Evolutionary conservation across 768 basidiomycete species (phyloP), one percentile per base, ranked within the genome.

Genomic region (Flagelloscypha sp.): DNA sequence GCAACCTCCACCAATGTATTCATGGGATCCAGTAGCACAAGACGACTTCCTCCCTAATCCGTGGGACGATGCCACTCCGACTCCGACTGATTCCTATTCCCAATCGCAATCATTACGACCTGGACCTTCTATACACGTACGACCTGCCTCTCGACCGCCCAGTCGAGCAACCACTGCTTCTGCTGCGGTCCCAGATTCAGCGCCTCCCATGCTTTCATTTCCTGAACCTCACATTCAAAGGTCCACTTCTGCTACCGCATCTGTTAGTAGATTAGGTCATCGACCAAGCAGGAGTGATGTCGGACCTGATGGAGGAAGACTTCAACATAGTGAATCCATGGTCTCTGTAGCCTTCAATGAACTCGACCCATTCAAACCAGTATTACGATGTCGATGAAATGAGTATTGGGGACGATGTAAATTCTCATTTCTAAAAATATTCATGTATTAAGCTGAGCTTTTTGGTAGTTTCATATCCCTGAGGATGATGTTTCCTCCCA

Each of bases 171-270:
- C 52, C 19, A 72, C 65, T 45, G 56, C 54, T n/a, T 45, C 58
- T 15, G 55, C 61, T 32, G 42, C 40, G 4, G 44, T 47, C 6
- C 38, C 47, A 23, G 39, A 50, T 6, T 41, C 28, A 9, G 33
- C 42, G 16, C 47, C 50, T 6, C 50, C n/a, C n/a, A n/a, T n/a
- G n/a, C n/a, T 71, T 12, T 41, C 62, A 5, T 72, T 76, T 41
- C 72, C 76, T 17, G 72, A 79, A 30, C 68, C 75, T 9, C 66
- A 71, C 42, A 40, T 74, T 19, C 59, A 67, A 38, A 68, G 71
- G 35, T 63, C 72, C 12, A 45, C 53, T 5, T 75, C 74, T 9
- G 52, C 58, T 18, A 41, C 53, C 54, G 45, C 50, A 33, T 53
- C 44, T 34, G 34, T 32, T 12, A 47, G 46, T 11, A 34, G 40